Evolutionary conservation across 164 flowering plant species (phyloP).

Genomic region (Kalanchoe fedtschenkoi): DNA sequence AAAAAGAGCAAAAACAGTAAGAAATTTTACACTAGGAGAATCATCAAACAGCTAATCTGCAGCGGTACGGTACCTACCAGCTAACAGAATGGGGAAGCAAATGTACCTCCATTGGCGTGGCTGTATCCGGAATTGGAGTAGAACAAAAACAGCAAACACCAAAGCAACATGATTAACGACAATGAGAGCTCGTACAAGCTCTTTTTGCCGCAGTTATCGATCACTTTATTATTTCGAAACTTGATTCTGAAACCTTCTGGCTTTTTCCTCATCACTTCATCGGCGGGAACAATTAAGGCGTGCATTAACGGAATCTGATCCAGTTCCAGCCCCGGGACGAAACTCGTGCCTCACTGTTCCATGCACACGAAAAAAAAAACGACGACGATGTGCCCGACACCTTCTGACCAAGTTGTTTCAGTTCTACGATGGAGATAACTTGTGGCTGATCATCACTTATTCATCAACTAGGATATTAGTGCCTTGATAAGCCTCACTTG

Average conservation of each 20-base stretch:
- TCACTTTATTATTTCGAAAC: not conserved
- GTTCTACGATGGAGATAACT: no score
- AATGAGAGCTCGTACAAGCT: constrained; percentile 34
- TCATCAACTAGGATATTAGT: no score
- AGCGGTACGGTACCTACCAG: not conserved
- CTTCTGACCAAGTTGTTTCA: no score
- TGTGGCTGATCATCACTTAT: no score
- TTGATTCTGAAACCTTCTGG: constrained; percentile 13
- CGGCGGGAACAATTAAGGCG: not conserved
- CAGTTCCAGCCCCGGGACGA: not conserved
- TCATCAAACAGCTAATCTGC: not conserved
- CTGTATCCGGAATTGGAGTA: constrained; percentile 37
- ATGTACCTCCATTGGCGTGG: constrained; percentile 40
- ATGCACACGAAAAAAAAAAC: no score
- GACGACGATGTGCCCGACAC: no score
- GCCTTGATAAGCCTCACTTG: no score
- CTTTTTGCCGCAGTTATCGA: constrained; percentile 1
- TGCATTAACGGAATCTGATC: constrained; percentile 1
- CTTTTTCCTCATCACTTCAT: constrained; percentile 42
- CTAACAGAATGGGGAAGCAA: not conserved
- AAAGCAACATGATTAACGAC: constrained; percentile 37
- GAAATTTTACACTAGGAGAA: no score
- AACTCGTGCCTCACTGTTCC: no score
- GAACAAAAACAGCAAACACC: constrained; percentile 42
- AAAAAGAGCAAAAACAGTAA: not conserved